phyloP scores from a whole-genome alignment of 2,329 filamentous ascomycete species.

The Dactylella cylindrospora region DNA sequence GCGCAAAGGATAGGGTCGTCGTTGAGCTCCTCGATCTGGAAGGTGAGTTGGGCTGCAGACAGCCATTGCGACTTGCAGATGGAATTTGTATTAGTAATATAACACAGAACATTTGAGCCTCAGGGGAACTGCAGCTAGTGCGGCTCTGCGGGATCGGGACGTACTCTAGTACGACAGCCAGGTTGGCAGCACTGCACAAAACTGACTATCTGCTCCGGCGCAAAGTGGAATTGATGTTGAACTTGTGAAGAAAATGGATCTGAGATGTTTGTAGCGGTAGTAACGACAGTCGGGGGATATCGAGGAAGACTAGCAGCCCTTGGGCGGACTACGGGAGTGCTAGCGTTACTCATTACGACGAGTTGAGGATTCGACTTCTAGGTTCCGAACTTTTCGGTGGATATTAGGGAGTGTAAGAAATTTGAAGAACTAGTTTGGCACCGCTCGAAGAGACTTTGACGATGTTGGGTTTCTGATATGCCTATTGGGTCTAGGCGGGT shows the following conservation, averaged over 20 bases:
- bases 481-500: too few species aligned
- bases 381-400: too few species aligned
- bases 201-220: conserved; percentile 17
- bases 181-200: conserved; percentile 33
- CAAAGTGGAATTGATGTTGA: conserved; percentile 14
- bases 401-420: too few species aligned
- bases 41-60: conserved; percentile 29
- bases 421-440: too few species aligned
- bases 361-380: too few species aligned
- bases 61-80: conserved; percentile 17
- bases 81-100: conserved; percentile 1
- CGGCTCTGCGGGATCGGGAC: conserved; percentile 3
- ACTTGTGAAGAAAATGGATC: conserved; percentile 2
- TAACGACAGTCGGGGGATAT: conserved; percentile 14
- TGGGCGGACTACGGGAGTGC: conserved; percentile 26
- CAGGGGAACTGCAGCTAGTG: conserved; percentile 2
- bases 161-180: conserved; percentile 16
- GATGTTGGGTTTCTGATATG: too few species aligned
- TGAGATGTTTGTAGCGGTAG: conserved; percentile 1
- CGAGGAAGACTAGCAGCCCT: conserved; percentile 8
- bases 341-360: conserved; percentile 10
- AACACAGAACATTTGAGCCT: background rate
- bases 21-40: conserved; percentile 29
- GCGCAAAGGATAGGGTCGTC: conserved; percentile 35
- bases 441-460: too few species aligned